A percentile compares a stretch with the other conserved stretches of the same genome.
Conservation (phyloP, 805 yeast genomes). For the Nakazawaea ambrosiae region DNA sequence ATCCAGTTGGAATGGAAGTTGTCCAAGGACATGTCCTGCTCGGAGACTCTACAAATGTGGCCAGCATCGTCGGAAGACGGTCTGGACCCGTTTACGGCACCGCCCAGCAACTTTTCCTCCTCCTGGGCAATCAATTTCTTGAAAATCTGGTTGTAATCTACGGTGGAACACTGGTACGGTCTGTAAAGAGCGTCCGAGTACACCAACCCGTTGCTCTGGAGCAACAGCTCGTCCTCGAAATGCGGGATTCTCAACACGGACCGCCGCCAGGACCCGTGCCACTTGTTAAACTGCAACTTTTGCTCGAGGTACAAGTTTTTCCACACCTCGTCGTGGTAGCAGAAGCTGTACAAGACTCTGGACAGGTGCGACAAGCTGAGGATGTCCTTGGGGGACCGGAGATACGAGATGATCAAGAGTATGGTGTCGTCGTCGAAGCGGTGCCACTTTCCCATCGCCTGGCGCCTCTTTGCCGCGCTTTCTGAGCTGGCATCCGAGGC, state of each 20-base stretch:
- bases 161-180: constrained; percentile 76
- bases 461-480: constrained; percentile 12
- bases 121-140: constrained; percentile 36
- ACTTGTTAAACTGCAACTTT: constrained; percentile 25
- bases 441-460: constrained; percentile 49
- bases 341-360: constrained; percentile 61
- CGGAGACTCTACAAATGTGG: constrained; percentile 47
- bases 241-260: constrained; percentile 38
- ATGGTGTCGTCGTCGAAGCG: constrained; percentile 59
- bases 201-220: constrained; percentile 41
- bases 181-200: constrained; percentile 77
- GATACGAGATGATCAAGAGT: constrained; percentile 39
- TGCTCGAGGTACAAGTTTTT: constrained; percentile 42
- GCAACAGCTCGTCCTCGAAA: constrained; percentile 30
- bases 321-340: constrained; percentile 80
- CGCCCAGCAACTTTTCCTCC: constrained; percentile 27
- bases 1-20: constrained; percentile 37
- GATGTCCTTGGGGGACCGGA: constrained; percentile 43
- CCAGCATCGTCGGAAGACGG: no score
- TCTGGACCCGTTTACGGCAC: constrained; percentile 10
- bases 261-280: constrained; percentile 82
- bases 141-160: constrained; percentile 49
- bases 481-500: constrained; percentile 14
- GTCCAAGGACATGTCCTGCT: constrained; percentile 32
- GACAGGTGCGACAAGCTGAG: constrained; percentile 51